phyloP scores from a whole-genome alignment of 2,329 filamentous ascomycete species.

The Aspergillus sp. region DNA sequence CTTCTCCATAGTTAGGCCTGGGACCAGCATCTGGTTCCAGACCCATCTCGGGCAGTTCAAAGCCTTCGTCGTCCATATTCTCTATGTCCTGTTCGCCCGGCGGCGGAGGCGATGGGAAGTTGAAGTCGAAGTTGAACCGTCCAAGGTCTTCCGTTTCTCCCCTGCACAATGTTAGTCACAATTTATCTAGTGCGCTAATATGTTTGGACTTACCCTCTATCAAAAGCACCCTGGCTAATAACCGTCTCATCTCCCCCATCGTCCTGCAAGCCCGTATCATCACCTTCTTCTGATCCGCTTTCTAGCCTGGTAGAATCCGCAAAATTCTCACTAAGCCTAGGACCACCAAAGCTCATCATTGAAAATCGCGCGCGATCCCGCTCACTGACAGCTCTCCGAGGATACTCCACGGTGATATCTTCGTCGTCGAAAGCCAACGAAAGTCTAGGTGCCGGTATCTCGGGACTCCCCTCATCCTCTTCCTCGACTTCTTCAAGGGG shows the following conservation, averaged over 20 bases:
- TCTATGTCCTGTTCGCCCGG: slow-evolving; percentile 24
- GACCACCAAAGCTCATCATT: slow-evolving; percentile 36
- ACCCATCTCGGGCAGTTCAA: slow-evolving; percentile 23
- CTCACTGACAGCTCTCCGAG: slow-evolving; percentile 33
- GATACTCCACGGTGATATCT: slow-evolving; percentile 39
- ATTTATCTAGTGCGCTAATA: not conserved
- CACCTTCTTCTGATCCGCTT: slow-evolving; percentile 33
- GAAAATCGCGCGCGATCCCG: slow-evolving; percentile 32
- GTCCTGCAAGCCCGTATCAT: slow-evolving; percentile 31
- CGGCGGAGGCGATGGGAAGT: slow-evolving; percentile 31
- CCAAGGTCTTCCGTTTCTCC: slow-evolving; percentile 38
- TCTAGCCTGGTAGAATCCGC: slow-evolving; percentile 41
- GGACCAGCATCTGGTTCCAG: slow-evolving; percentile 17
- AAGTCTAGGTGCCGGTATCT: slow-evolving; percentile 30
- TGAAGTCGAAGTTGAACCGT: slow-evolving; percentile 35
- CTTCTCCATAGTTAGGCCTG: slow-evolving; percentile 16
- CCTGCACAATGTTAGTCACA: slow-evolving; percentile 14
- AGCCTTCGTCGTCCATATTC: slow-evolving; percentile 27
- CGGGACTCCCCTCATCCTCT: slow-evolving; percentile 33
- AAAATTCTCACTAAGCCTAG: slow-evolving; percentile 44
- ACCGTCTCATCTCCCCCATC: slow-evolving; percentile 33
- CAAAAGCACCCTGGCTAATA: slow-evolving; percentile 32
- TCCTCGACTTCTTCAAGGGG: slow-evolving; percentile 41
- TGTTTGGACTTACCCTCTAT: slow-evolving; percentile 25
- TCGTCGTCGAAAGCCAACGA: slow-evolving; percentile 40